Base-by-base conservation (phyloP, 2,329 filamentous ascomycete species). In the Fusarium xyrophilum region DNA sequence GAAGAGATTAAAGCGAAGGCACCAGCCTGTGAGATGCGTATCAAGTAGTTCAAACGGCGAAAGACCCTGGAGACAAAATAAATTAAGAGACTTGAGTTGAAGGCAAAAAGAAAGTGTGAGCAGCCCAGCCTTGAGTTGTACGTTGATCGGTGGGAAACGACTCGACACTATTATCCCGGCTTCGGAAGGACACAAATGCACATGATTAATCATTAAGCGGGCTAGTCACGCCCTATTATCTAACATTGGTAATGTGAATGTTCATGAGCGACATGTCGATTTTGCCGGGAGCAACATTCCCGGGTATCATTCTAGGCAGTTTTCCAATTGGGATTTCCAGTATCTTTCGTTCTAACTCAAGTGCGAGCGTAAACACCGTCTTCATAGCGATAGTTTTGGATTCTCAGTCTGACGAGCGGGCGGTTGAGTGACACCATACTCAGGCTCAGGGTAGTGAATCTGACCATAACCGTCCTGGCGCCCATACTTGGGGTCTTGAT, bases 301-400 rank as follows among this genome's bases (percentile, higher is more conserved):
- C 40, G 55, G 58, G 64, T 73, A 69, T 71, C 51, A 56, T 60
- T 44, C 42, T 56, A 53, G 25, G n/a, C 15, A n/a, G 6, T 8
- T 42, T 48, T 59, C 36, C 39, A n/a, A 54, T 36, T 56, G 28
- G 42, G 33, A 8, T 42, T 47, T 23, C 36, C 30, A 30, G 19
- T 38, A 14, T 23, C 39, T 35, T 17, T 23, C 15, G 10, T 25
- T 30, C 11, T 21, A 11, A 27, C 10, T 66, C 50, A 77, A 9
- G 51, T 38, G 11, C 74, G 74, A 8, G 77, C 69, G 48, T 81
- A 81, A 17, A 79, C 72, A 27, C 80, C 79, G 51, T 82, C 80
- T 6, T 74, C 73, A 54, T 82, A 81, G 13, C 69, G 76, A 51
- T 81, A 77, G 30, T 73, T 73, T 74, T 17, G 53, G 42, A 40